Evolutionary conservation across 1,139 yeast species (phyloP).

Genomic region (Yamadazyma mexicana): DNA sequence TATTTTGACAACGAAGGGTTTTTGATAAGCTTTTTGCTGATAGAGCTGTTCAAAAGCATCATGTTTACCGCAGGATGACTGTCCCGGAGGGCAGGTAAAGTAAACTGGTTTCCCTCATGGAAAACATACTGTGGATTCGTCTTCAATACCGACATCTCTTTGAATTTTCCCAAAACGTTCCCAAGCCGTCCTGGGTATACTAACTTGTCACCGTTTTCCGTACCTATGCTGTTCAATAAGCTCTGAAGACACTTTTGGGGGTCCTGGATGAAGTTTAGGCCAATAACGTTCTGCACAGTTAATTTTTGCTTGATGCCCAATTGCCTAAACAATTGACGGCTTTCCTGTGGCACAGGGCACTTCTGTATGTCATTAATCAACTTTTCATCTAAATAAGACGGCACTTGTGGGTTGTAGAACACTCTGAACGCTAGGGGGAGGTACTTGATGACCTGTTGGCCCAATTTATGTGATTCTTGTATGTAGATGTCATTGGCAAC

Average conservation of each 20-base stretch:
- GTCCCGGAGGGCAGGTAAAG: constrained; percentile 7
- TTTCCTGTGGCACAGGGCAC: neutral
- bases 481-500: constrained; percentile 2
- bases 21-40: neutral
- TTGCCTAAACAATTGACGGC: neutral
- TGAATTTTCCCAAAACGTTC: constrained; percentile 3
- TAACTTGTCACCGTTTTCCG: neutral
- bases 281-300: constrained; percentile 1
- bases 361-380: neutral
- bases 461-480: constrained; percentile 2
- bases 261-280: constrained; percentile 5
- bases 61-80: neutral
- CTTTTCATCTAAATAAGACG: neutral
- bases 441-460: constrained; percentile 5
- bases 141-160: neutral
- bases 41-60: constrained; percentile 1
- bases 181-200: constrained; percentile 2
- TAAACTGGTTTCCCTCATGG: constrained; percentile 10
- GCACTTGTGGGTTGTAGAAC: constrained; percentile 1
- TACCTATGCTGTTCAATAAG: constrained; percentile 1
- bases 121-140: constrained; percentile 5
- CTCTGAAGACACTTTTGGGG: constrained; percentile 2
- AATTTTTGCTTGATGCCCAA: neutral
- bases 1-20: neutral
- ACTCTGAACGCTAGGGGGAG: constrained; percentile 3